Percentiles rank a stretch among this genome's conserved stretches.
These are phyloP conservation scores for Zygotorulaspora florentina DNA, from an alignment of 805 yeast genomes.

Conservation along the genomic window DNA sequence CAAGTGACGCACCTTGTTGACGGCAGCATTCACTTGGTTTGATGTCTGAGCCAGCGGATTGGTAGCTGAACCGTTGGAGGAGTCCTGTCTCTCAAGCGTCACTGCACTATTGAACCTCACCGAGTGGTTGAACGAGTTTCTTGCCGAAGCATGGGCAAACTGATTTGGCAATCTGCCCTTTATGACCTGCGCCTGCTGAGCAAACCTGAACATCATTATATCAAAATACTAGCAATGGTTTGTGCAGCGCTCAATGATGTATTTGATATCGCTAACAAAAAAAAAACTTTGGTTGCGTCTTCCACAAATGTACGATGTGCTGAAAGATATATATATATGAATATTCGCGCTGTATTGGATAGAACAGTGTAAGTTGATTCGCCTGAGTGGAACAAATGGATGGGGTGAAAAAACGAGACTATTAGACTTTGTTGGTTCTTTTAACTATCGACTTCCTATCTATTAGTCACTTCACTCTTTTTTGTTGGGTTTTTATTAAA, in stretches of 20 bases:
- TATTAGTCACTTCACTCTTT: background rate
- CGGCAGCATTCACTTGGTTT: conserved; percentile 22
- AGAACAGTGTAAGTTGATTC: background rate
- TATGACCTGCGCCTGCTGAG: conserved; percentile 34
- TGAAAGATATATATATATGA: background rate
- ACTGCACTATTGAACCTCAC: conserved; percentile 37
- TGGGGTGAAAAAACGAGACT: background rate
- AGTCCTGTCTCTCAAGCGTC: conserved; percentile 31
- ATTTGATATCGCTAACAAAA: background rate
- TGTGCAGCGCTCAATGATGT: too few relatives aligned
- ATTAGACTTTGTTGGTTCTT: background rate
- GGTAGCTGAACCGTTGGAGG: conserved; percentile 11
- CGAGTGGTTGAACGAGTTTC: conserved; percentile 38
- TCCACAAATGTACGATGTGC: background rate
- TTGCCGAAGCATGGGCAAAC: conserved; percentile 36
- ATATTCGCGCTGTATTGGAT: background rate
- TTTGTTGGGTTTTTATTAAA: background rate
- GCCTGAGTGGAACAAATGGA: too few relatives aligned
- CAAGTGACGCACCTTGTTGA: conserved; percentile 31
- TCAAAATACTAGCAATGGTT: background rate
- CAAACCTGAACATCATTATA: conserved; percentile 31
- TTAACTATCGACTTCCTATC: too few relatives aligned
- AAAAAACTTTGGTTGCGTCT: background rate
- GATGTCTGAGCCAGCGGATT: conserved; percentile 19
- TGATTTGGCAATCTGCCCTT: conserved; percentile 40